Percentiles rank a stretch among this genome's conserved stretches.
These are phyloP conservation scores for Orbilia ellipsospora DNA, from an alignment of 2,329 filamentous ascomycete genomes.

Conservation along the genomic window DNA sequence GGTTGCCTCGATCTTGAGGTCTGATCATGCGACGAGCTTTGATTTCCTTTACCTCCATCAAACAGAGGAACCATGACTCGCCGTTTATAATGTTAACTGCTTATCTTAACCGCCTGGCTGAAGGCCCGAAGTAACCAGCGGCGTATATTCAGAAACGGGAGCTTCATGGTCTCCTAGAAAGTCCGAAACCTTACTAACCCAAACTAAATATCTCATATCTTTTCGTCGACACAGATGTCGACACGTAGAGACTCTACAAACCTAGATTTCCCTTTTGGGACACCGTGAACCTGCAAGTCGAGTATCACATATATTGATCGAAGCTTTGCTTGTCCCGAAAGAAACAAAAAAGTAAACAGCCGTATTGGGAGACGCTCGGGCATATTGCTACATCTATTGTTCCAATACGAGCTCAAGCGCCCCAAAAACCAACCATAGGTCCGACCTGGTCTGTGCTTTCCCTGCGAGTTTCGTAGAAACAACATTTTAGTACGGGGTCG, in stretches of 20 bases:
- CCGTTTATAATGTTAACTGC: too few species aligned
- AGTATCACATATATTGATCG: slow-evolving; percentile 35
- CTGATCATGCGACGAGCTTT: background rate
- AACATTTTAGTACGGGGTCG: too few species aligned
- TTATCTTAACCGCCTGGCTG: background rate
- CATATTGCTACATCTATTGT: slow-evolving; percentile 10
- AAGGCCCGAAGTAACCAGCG: background rate
- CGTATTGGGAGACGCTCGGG: slow-evolving; percentile 26
- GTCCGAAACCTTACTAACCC: slow-evolving; percentile 1
- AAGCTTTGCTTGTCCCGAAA: slow-evolving; percentile 5
- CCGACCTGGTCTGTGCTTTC: slow-evolving; percentile 34
- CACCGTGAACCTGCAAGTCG: slow-evolving; percentile 11
- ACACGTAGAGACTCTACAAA: slow-evolving; percentile 39
- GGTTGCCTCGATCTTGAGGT: background rate
- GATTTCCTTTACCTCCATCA: too few species aligned
- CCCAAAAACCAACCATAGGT: background rate
- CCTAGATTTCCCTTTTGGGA: slow-evolving; percentile 13
- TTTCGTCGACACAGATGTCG: slow-evolving; percentile 33
- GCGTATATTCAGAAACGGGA: background rate
- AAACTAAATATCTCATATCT: background rate
- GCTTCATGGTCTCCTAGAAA: background rate
- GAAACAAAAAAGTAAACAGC: background rate
- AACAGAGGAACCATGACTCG: too few species aligned
- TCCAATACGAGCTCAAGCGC: background rate
- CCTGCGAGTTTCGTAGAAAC: background rate